Evolutionary conservation across 2,329 filamentous ascomycete genomes (phyloP).

Genomic region (Rhynchosporium agropyri): DNA sequence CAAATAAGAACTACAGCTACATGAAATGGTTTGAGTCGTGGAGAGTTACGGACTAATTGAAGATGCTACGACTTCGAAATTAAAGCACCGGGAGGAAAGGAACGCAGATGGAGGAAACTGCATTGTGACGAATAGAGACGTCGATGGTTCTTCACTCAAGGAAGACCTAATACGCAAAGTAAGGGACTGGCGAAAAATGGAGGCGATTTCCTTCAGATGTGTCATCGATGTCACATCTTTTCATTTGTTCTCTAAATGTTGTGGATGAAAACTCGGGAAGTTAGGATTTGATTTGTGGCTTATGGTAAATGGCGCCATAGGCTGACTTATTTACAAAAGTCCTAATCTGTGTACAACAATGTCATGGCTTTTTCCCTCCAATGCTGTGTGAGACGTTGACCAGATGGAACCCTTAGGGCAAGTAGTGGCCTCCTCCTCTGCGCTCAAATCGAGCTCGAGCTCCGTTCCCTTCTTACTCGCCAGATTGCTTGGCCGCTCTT

Average conservation of each 20-base stretch:
- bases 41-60: conserved; percentile 50
- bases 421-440: not conserved
- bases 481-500: too few relatives aligned
- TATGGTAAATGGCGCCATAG: conserved; percentile 28
- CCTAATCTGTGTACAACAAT: conserved; percentile 29
- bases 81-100: not conserved
- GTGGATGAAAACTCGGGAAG: conserved; percentile 22
- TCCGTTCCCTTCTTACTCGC: too few relatives aligned
- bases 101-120: not conserved
- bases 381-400: not conserved
- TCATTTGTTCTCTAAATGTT: conserved; percentile 28
- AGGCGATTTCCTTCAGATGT: conserved; percentile 23
- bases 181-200: not conserved
- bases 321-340: conserved; percentile 28
- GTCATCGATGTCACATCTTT: conserved; percentile 19
- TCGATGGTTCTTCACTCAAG: not conserved
- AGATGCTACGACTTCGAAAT: conserved; percentile 2
- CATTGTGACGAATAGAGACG: not conserved
- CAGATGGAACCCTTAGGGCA: not conserved
- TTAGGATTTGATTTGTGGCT: conserved; percentile 15
- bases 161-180: not conserved
- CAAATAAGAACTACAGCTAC: conserved; percentile 82
- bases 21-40: conserved; percentile 92
- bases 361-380: not conserved
- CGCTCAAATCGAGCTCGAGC: not conserved